Percentiles rank a stretch among this genome's conserved stretches.
phyloP scores from a whole-genome alignment of 2,329 filamentous ascomycete genomes.

The Ascochyta pisi region DNA sequence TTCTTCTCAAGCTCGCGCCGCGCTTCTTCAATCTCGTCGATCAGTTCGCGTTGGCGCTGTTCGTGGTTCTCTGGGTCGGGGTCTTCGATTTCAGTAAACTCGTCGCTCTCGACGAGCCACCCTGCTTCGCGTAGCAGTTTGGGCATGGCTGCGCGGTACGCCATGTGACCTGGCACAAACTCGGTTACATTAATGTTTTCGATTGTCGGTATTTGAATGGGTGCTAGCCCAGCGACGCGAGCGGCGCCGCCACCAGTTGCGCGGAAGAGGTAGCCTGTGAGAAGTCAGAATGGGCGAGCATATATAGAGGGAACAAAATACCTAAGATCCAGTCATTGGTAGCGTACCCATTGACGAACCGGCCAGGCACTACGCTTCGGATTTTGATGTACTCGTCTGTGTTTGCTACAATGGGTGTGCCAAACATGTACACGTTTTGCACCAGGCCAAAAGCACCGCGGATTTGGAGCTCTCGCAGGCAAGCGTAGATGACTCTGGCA shows the following conservation, averaged over 20 bases:
- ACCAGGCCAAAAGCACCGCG: slow-evolving; percentile 85
- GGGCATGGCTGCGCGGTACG: slow-evolving; percentile 93
- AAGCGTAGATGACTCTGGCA: slow-evolving; percentile 89
- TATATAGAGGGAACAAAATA: slow-evolving; percentile 15
- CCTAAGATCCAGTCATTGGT: slow-evolving; percentile 96
- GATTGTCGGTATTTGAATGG: slow-evolving; percentile 79
- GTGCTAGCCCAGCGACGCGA: slow-evolving; percentile 81
- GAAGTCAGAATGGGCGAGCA: slow-evolving; percentile 14
- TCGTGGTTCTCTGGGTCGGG: slow-evolving; percentile 93
- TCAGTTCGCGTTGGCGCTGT: slow-evolving; percentile 86
- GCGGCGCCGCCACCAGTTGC: slow-evolving; percentile 92
- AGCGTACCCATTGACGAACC: slow-evolving; percentile 94
- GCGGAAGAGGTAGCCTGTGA: slow-evolving; percentile 81
- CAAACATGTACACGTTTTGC: slow-evolving; percentile 95
- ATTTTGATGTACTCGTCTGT: slow-evolving; percentile 86
- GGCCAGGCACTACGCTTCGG: slow-evolving; percentile 84
- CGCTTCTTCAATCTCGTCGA: slow-evolving; percentile 95
- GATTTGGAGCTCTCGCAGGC: slow-evolving; percentile 82
- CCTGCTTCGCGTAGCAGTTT: slow-evolving; percentile 84
- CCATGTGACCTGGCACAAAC: slow-evolving; percentile 90
- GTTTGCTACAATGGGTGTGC: slow-evolving; percentile 89
- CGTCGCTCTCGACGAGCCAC: slow-evolving; percentile 89
- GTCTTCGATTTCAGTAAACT: slow-evolving; percentile 96
- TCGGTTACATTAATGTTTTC: slow-evolving; percentile 92
- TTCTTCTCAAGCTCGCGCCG: slow-evolving; percentile 84